Percentiles rank a stretch among this genome's conserved stretches.
Evolutionary conservation across 495 filamentous ascomycete species (phyloP).

Genomic region (Penicilliopsis zonata): DNA sequence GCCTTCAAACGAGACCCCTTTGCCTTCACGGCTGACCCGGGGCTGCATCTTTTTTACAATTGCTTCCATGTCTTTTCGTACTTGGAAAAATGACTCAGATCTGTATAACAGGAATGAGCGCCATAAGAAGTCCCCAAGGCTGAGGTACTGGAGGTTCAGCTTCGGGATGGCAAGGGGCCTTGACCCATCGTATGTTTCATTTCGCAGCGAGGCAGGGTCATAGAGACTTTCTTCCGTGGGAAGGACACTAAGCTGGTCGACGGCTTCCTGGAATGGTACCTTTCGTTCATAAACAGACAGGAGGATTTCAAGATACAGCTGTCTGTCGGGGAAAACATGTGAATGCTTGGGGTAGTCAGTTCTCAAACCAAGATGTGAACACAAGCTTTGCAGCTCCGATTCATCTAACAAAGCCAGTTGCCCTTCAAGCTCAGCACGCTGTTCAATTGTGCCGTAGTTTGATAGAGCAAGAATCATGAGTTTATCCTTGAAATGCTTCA

Average conservation of each 20-base stretch:
- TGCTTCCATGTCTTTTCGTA: slow-evolving; percentile 81
- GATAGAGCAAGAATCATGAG: slow-evolving; percentile 82
- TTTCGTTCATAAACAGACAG: slow-evolving; percentile 67
- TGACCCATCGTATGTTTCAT: slow-evolving; percentile 83
- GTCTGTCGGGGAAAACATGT: slow-evolving; percentile 46
- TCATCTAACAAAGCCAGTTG: slow-evolving; percentile 64
- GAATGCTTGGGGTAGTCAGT: slow-evolving; percentile 65
- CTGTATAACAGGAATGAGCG: slow-evolving; percentile 80
- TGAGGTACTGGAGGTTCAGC: slow-evolving; percentile 89
- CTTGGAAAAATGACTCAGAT: slow-evolving; percentile 87
- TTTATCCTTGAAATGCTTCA: slow-evolving; percentile 83
- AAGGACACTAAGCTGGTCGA: slow-evolving; percentile 55
- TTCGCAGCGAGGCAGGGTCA: slow-evolving; percentile 68
- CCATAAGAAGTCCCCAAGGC: slow-evolving; percentile 92
- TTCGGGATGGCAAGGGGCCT: slow-evolving; percentile 86
- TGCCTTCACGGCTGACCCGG: slow-evolving; percentile 44
- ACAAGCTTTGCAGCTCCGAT: slow-evolving; percentile 58
- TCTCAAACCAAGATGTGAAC: slow-evolving; percentile 60
- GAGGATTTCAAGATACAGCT: slow-evolving; percentile 64
- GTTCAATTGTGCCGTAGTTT: slow-evolving; percentile 81
- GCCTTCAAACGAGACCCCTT: slow-evolving; percentile 60
- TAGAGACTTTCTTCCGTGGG: slow-evolving; percentile 81
- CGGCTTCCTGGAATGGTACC: slow-evolving; percentile 71
- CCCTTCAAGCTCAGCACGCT: slow-evolving; percentile 63
- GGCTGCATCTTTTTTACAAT: slow-evolving; percentile 70